A percentile compares a stretch with the other conserved stretches of the same genome.
Conservation (phyloP, 148 eudicot genomes). For the Rhododendron simsii region DNA sequence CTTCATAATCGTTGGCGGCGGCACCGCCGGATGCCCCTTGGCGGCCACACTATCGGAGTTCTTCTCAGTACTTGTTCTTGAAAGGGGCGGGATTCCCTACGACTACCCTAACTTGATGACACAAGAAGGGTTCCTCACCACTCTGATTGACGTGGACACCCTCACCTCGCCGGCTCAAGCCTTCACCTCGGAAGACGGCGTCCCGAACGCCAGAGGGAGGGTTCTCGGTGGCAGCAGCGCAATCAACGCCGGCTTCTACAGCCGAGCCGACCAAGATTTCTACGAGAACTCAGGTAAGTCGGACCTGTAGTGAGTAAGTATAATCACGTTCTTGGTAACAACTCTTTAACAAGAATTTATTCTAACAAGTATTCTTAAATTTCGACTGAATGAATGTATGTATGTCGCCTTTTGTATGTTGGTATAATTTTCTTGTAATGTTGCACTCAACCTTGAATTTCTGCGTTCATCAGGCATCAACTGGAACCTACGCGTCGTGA, state of each 20-base stretch:
- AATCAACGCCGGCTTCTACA: constrained; percentile 87
- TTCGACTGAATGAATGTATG: background rate
- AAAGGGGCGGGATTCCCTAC: constrained; percentile 74
- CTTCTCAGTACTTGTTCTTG: constrained; percentile 59
- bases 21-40: constrained; percentile 85
- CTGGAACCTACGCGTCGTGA: constrained; percentile 59
- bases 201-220: constrained; percentile 89
- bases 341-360: background rate
- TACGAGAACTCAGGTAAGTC: constrained; percentile 9
- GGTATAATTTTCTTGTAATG: background rate
- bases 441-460: background rate
- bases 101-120: constrained; percentile 68
- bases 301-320: background rate
- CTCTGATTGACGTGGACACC: constrained; percentile 45
- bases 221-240: constrained; percentile 96
- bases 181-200: constrained; percentile 89
- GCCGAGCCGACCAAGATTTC: constrained; percentile 69
- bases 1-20: constrained; percentile 83
- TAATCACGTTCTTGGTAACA: background rate
- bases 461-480: constrained; percentile 32
- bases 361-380: background rate
- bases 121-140: constrained; percentile 62
- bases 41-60: constrained; percentile 70
- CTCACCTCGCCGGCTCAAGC: constrained; percentile 70
- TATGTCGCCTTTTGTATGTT: background rate